Conservation (phyloP, 2,329 filamentous ascomycete species). For the Cytospora piceae region DNA sequence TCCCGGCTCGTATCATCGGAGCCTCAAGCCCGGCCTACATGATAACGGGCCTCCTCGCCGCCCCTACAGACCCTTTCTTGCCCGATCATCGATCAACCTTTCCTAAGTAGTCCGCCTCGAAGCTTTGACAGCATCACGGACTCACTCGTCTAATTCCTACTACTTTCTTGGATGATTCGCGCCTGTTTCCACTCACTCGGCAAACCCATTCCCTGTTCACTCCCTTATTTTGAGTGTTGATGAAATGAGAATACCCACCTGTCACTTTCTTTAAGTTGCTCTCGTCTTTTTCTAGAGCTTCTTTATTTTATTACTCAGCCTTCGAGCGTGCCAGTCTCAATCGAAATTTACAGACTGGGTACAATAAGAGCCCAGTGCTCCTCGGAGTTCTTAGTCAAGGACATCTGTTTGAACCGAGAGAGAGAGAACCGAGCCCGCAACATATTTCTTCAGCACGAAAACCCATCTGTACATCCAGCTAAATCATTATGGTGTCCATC, state of each 20-base stretch:
- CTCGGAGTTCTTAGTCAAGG: constrained; percentile 12
- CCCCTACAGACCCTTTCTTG: constrained; percentile 8
- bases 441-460: constrained; percentile 5
- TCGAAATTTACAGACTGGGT: constrained; percentile 18
- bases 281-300: constrained; percentile 12
- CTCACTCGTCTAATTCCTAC: constrained; percentile 6
- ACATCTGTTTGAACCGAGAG: not conserved
- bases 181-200: constrained; percentile 1
- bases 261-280: constrained; percentile 21
- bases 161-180: not conserved
- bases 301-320: constrained; percentile 12
- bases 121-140: constrained; percentile 18
- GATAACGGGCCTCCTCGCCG: constrained; percentile 26
- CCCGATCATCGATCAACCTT: constrained; percentile 10
- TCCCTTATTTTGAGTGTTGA: constrained; percentile 9
- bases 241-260: constrained; percentile 25
- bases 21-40: constrained; percentile 19
- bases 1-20: constrained; percentile 22
- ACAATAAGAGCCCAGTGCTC: constrained; percentile 24
- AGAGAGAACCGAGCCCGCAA: not conserved
- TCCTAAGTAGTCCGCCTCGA: constrained; percentile 2
- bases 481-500: constrained; percentile 27
- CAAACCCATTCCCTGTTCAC: constrained; percentile 10
- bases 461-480: constrained; percentile 9
- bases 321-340: constrained; percentile 12